Evolutionary conservation across 139 green algal genomes (phyloP).

Genomic region (Micractinium conductrix): DNA sequence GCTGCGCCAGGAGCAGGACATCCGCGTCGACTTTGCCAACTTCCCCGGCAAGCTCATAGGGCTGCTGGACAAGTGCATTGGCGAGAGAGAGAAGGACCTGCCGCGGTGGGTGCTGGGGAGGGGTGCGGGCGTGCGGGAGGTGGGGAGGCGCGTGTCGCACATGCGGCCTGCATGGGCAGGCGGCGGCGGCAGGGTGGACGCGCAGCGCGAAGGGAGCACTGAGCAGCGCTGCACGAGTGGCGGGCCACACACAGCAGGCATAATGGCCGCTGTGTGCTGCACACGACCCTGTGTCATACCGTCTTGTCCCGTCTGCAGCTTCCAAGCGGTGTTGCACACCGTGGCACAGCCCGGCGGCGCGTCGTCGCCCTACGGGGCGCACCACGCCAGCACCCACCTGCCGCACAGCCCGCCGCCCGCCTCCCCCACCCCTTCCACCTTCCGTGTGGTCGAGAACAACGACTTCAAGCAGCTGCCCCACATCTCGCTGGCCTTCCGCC

Average conservation of each 20-base stretch:
- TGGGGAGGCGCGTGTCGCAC: background rate
- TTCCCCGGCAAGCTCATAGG: conserved; percentile 90
- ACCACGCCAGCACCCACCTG: conserved; percentile 8
- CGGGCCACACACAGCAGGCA: background rate
- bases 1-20: conserved; percentile 89
- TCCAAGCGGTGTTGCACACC: conserved; percentile 28
- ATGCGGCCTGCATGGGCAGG: background rate
- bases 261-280: too few relatives aligned
- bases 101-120: conserved; percentile 56
- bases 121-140: background rate
- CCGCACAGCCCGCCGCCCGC: background rate
- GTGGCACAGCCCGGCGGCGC: background rate
- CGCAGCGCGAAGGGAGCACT: too few relatives aligned
- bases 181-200: background rate
- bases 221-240: too few relatives aligned
- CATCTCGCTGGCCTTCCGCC: conserved; percentile 85
- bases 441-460: conserved; percentile 93
- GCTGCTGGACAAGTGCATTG: conserved; percentile 85
- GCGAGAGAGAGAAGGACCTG: conserved; percentile 50
- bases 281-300: background rate
- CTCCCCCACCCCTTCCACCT: background rate
- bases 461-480: conserved; percentile 95
- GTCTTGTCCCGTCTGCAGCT: conserved; percentile 6
- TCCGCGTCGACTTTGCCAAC: conserved; percentile 91
- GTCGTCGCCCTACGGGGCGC: background rate